Conservation (phyloP, 2,329 filamentous ascomycete species). For the Arthrinium phaeospermum region DNA sequence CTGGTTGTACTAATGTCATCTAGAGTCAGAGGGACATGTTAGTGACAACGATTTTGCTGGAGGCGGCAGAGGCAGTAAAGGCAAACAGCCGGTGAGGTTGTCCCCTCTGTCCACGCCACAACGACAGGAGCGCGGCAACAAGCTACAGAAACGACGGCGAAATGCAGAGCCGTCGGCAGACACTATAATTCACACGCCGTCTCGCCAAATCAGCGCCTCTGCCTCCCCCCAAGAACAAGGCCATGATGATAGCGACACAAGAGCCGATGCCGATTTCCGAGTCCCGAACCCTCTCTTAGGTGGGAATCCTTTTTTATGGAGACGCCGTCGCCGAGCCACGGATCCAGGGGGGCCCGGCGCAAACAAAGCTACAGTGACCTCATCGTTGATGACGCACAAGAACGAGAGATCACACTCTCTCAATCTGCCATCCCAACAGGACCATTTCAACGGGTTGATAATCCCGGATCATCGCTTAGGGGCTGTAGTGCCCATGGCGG, state of each 20-base stretch:
- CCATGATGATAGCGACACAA: neutral
- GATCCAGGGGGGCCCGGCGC: constrained; percentile 32
- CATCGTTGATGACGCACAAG: constrained; percentile 28
- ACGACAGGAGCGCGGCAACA: neutral
- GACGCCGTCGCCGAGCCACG: constrained; percentile 33
- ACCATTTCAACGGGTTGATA: constrained; percentile 13
- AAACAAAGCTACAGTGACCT: constrained; percentile 23
- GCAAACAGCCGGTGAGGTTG: constrained; percentile 32
- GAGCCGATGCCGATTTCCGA: neutral
- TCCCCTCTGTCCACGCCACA: constrained; percentile 2
- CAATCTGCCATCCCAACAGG: neutral
- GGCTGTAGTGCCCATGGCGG: neutral
- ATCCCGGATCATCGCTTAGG: constrained; percentile 17
- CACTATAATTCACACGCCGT: constrained; percentile 35
- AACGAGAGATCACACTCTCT: constrained; percentile 22
- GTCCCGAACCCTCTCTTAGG: neutral
- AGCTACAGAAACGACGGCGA: constrained; percentile 5
- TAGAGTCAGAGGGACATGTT: neutral
- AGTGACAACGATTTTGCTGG: neutral
- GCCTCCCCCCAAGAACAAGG: neutral
- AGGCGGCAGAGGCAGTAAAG: neutral
- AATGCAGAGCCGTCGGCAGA: constrained; percentile 31
- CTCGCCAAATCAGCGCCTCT: neutral
- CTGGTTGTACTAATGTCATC: neutral
- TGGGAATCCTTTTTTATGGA: constrained; percentile 40